phyloP scores from a whole-genome alignment of 2,329 filamentous ascomycete genomes.

The Fusarium tricinctum region DNA sequence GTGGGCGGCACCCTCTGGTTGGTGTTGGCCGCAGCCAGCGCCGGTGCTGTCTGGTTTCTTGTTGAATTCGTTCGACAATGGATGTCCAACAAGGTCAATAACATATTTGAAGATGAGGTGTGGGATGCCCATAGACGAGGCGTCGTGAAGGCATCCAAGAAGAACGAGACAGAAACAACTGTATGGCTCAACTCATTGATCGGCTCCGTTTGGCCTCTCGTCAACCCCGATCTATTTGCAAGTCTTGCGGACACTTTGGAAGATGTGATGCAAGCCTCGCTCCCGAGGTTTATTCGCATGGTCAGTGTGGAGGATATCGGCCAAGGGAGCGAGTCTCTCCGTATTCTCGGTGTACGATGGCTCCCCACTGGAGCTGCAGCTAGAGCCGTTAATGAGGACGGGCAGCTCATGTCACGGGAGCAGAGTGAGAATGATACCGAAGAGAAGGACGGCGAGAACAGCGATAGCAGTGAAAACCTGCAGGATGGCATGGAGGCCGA shows the following conservation, averaged over 20 bases:
- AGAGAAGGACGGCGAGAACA: slow-evolving; percentile 55
- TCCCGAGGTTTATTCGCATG: slow-evolving; percentile 79
- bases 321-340: slow-evolving; percentile 78
- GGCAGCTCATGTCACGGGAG: slow-evolving; percentile 63
- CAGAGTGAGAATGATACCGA: slow-evolving; percentile 53
- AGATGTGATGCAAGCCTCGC: slow-evolving; percentile 83
- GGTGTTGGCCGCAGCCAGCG: slow-evolving; percentile 48
- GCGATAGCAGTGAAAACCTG: slow-evolving; percentile 54
- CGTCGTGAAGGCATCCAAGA: slow-evolving; percentile 58
- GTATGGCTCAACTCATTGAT: slow-evolving; percentile 80
- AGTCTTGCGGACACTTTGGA: slow-evolving; percentile 78
- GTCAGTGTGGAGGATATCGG: slow-evolving; percentile 82
- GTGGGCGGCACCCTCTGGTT: slow-evolving; percentile 47
- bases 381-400: slow-evolving; percentile 70
- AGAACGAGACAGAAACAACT: slow-evolving; percentile 71
- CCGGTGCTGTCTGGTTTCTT: slow-evolving; percentile 52
- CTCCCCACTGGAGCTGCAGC: slow-evolving; percentile 78
- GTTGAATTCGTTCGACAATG: slow-evolving; percentile 68
- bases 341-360: slow-evolving; percentile 80
- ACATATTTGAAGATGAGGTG: slow-evolving; percentile 76
- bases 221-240: slow-evolving; percentile 81
- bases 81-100: slow-evolving; percentile 71
- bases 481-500: slow-evolving; percentile 79
- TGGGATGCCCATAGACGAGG: slow-evolving; percentile 75
- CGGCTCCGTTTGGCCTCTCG: slow-evolving; percentile 77